Percentiles rank a stretch among this genome's conserved stretches.
phyloP scores from a whole-genome alignment of 2,329 filamentous ascomycete species.

The Botryotinia calthae region DNA sequence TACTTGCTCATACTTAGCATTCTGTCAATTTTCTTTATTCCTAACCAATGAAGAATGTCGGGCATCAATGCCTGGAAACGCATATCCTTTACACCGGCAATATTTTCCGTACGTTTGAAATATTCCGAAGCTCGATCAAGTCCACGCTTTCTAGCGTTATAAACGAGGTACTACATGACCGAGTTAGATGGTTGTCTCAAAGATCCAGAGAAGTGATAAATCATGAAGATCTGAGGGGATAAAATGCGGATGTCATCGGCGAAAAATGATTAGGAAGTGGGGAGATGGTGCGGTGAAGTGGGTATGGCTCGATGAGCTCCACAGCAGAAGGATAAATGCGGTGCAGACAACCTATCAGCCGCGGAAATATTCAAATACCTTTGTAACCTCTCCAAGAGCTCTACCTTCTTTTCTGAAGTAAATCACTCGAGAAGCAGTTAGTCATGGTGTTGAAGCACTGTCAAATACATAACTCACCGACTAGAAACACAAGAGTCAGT shows the following conservation, averaged over 20 bases:
- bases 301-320: slow-evolving; percentile 58
- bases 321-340: slow-evolving; percentile 22
- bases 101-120: slow-evolving; percentile 96
- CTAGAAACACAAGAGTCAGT: slow-evolving; percentile 14
- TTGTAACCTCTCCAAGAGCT: slow-evolving; percentile 79
- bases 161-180: slow-evolving; percentile 49
- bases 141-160: slow-evolving; percentile 79
- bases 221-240: slow-evolving; percentile 19
- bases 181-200: slow-evolving; percentile 27
- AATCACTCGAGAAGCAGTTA: slow-evolving; percentile 59
- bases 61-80: slow-evolving; percentile 98
- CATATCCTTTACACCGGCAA: slow-evolving; percentile 96
- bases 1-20: slow-evolving; percentile 97
- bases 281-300: slow-evolving; percentile 53
- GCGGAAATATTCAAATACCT: slow-evolving; percentile 31
- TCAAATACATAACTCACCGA: slow-evolving; percentile 6
- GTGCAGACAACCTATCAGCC: slow-evolving; percentile 14
- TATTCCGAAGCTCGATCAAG: slow-evolving; percentile 84
- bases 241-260: slow-evolving; percentile 24
- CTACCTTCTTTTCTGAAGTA: slow-evolving; percentile 98
- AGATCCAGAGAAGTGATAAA: slow-evolving; percentile 17
- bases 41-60: slow-evolving; percentile 95
- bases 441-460: background rate
- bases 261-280: slow-evolving; percentile 54
- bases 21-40: slow-evolving; percentile 96